A percentile compares a stretch with the other conserved stretches of the same genome.
Evolutionary conservation across 2,329 filamentous ascomycete species (phyloP).

Genomic region (Penicillium crustosum): DNA sequence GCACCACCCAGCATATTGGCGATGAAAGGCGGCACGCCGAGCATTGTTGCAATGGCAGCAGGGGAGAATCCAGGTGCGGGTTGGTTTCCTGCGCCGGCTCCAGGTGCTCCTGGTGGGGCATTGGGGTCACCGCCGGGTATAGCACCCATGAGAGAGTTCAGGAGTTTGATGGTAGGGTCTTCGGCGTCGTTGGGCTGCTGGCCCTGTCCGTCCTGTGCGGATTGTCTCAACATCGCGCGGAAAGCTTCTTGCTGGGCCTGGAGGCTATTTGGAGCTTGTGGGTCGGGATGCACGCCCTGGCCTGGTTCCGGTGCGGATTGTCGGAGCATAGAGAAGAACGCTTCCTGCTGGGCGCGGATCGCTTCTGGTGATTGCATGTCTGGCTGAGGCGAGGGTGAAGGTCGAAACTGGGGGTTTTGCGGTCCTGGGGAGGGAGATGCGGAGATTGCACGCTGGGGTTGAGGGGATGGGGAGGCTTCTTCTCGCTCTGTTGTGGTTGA

Average conservation of each 20-base stretch:
- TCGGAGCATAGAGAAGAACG: conserved; percentile 42
- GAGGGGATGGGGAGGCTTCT: conserved; percentile 26
- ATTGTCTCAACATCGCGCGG: conserved; percentile 42
- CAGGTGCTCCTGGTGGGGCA: conserved; percentile 22
- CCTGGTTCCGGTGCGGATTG: conserved; percentile 26
- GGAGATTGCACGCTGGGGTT: conserved; percentile 13
- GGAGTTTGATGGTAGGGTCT: conserved; percentile 40
- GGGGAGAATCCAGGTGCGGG: conserved; percentile 18
- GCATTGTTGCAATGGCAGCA: conserved; percentile 41
- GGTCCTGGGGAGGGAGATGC: conserved; percentile 32
- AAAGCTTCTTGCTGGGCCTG: conserved; percentile 43
- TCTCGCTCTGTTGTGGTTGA: conserved; percentile 23
- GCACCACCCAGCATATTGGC: conserved; percentile 42
- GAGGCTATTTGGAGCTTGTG: conserved; percentile 20
- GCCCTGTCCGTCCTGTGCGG: conserved; percentile 21
- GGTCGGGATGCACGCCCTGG: conserved; percentile 16
- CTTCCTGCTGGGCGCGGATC: conserved; percentile 44
- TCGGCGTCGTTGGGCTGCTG: conserved; percentile 23
- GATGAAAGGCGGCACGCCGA: conserved; percentile 44
- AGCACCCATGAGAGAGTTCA: conserved; percentile 38
- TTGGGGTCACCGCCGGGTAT: conserved; percentile 26
- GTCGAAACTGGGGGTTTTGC: conserved; percentile 23
- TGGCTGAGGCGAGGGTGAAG: conserved; percentile 18
- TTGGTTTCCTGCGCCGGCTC: conserved; percentile 6
- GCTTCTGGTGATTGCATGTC: conserved; percentile 34